A percentile compares a stretch with the other conserved stretches of the same genome.
These are phyloP conservation scores for Malassezia globosa DNA, from an alignment of 1,284 basidiomycete species.

Conservation along the genomic window DNA sequence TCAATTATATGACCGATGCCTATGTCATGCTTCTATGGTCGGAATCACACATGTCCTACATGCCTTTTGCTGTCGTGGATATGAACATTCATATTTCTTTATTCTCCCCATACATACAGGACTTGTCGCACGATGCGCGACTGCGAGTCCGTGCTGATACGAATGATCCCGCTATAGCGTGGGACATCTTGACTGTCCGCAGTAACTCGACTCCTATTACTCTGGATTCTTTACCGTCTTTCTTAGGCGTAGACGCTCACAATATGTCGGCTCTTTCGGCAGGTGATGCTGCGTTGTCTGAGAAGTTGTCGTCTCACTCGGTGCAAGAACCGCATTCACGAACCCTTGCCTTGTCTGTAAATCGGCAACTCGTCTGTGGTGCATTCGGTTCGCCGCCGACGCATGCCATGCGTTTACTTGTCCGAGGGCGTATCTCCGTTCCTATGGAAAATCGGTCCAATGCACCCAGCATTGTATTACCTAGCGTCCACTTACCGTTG, in stretches of 20 bases:
- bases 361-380: constrained; percentile 1
- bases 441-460: not conserved
- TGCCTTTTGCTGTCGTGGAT: not conserved
- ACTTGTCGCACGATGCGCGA: not conserved
- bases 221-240: too few species aligned
- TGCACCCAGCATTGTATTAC: not conserved
- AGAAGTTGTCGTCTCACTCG: too few species aligned
- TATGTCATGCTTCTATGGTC: not conserved
- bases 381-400: not conserved
- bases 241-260: too few species aligned
- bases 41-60: not conserved
- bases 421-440: not conserved
- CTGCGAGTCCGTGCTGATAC: not conserved
- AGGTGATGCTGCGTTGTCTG: too few species aligned
- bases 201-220: too few species aligned
- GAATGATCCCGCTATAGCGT: not conserved
- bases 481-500: not conserved
- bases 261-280: too few species aligned
- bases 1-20: not conserved
- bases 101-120: not conserved
- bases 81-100: not conserved
- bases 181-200: not conserved
- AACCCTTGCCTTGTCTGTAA: not conserved
- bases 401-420: not conserved
- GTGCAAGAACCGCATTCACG: too few species aligned